Evolutionary conservation across 805 yeast species (phyloP).

Genomic region (Candida nemodendra): DNA sequence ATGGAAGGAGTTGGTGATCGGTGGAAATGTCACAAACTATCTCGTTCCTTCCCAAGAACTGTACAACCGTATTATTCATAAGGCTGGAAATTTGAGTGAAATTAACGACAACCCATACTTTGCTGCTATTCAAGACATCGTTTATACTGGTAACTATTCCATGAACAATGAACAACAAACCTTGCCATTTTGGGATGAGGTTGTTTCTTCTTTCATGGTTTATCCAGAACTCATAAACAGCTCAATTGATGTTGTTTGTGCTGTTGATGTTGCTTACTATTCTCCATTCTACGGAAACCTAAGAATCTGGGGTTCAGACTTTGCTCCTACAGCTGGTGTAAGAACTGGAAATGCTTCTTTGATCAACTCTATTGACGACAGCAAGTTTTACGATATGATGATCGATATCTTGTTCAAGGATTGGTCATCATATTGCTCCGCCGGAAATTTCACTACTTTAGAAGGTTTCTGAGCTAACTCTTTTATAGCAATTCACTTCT

Average conservation of each 20-base stretch:
- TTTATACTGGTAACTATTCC: conserved; percentile 38
- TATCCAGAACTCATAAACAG: conserved; percentile 36
- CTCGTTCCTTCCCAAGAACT: conserved; percentile 39
- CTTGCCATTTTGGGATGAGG: conserved; percentile 46
- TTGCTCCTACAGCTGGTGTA: conserved; percentile 35
- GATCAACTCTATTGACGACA: conserved; percentile 34
- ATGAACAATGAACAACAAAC: conserved; percentile 33
- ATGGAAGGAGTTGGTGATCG: conserved; percentile 39
- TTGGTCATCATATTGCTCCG: conserved; percentile 38
- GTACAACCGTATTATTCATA: conserved; percentile 35
- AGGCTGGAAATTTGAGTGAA: conserved; percentile 33
- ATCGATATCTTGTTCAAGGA: conserved; percentile 35
- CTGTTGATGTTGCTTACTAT: conserved; percentile 40
- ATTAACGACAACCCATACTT: conserved; percentile 33
- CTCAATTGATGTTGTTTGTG: conserved; percentile 32
- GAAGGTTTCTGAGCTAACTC: no score
- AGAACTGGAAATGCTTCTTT: conserved; percentile 38
- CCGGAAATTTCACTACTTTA: conserved; percentile 6
- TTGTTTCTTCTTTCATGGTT: conserved; percentile 37
- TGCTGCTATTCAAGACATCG: conserved; percentile 28
- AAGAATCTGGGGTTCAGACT: conserved; percentile 38
- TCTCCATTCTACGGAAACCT: conserved; percentile 43
- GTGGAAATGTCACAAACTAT: conserved; percentile 43
- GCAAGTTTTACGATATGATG: conserved; percentile 31
- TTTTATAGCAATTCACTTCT: no score